These are phyloP conservation scores for Nakazawaea laoshanensis DNA, from an alignment of 805 yeast species.

Conservation along the genomic window DNA sequence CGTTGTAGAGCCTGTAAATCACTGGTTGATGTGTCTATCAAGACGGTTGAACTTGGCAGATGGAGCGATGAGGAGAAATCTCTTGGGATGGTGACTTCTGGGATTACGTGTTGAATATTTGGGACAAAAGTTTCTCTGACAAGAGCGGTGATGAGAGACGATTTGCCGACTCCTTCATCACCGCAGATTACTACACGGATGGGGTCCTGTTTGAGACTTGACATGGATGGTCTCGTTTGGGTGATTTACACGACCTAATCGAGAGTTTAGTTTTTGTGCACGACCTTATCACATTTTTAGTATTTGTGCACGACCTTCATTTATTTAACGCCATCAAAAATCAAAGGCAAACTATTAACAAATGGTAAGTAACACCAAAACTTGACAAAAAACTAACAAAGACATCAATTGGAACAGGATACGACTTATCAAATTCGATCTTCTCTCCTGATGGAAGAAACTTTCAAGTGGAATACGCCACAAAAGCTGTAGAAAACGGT, in stretches of 20 bases:
- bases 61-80: conserved; percentile 53
- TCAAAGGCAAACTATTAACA: too few species aligned
- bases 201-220: conserved; percentile 36
- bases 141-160: conserved; percentile 69
- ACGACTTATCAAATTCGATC: conserved; percentile 95
- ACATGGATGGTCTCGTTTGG: neutral
- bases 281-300: too few species aligned
- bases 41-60: conserved; percentile 56
- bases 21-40: conserved; percentile 73
- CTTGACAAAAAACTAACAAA: too few species aligned
- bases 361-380: too few species aligned
- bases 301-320: neutral
- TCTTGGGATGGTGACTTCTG: conserved; percentile 77
- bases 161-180: conserved; percentile 86
- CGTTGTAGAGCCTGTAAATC: conserved; percentile 53
- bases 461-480: conserved; percentile 97
- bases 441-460: conserved; percentile 91
- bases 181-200: conserved; percentile 89
- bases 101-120: conserved; percentile 68
- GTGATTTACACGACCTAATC: too few species aligned
- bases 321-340: too few species aligned
- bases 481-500: conserved; percentile 96
- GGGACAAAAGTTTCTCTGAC: conserved; percentile 78
- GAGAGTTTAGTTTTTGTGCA: too few species aligned
- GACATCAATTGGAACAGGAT: conserved; percentile 98